These are phyloP conservation scores for Styphnolobium japonicum DNA, from an alignment of 306 rosid species.

Conservation along the genomic window DNA sequence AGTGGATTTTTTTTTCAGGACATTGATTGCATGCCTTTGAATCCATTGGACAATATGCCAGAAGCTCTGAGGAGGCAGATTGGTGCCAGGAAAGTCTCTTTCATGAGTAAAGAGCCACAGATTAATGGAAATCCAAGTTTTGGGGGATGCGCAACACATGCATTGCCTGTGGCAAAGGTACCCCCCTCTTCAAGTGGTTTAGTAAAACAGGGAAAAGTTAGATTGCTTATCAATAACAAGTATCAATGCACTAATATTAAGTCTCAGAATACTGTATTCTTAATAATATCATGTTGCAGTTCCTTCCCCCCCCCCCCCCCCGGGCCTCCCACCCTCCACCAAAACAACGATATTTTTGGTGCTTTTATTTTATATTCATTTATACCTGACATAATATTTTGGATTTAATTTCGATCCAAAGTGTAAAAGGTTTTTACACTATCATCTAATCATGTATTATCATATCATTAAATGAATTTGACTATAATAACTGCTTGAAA, in stretches of 20 bases:
- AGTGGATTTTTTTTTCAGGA: slow-evolving; percentile 52
- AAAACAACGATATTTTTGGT: neutral
- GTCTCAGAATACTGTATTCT: neutral
- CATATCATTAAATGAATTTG: neutral
- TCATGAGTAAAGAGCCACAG: slow-evolving; percentile 41
- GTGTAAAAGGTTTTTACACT: neutral
- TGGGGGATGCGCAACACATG: slow-evolving; percentile 37
- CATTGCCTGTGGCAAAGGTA: slow-evolving; percentile 53
- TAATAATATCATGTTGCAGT: neutral
- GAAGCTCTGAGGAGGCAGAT: slow-evolving; percentile 63
- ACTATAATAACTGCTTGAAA: neutral
- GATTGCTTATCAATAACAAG: slow-evolving; percentile 19
- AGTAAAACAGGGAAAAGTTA: slow-evolving; percentile 51
- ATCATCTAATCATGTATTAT: neutral
- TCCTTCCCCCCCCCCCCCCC: neutral
- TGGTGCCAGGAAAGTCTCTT: slow-evolving; percentile 36
- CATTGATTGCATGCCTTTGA: slow-evolving; percentile 88
- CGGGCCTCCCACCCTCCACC: too few species aligned
- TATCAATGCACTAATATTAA: neutral
- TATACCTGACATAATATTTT: neutral
- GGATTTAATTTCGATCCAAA: neutral
- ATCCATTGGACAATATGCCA: slow-evolving; percentile 83
- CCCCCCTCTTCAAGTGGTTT: slow-evolving; percentile 35
- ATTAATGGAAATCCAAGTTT: slow-evolving; percentile 45
- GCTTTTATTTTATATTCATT: neutral